Base-by-base conservation (phyloP, 129 eudicot genomes). In the Artemisia annua region DNA sequence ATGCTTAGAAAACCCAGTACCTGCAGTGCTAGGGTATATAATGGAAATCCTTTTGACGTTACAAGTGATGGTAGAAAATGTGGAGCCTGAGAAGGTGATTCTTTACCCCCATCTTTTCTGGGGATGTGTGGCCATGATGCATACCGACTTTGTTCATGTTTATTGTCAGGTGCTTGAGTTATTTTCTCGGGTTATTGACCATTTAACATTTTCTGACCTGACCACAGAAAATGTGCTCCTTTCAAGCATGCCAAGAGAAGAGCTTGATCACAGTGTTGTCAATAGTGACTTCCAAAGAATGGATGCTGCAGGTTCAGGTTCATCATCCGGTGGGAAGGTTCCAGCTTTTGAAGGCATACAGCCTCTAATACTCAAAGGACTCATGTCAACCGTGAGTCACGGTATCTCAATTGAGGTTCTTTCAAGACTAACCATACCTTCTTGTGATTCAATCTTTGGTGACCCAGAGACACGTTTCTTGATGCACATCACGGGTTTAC, bases 81-180 rank as follows among this genome's bases (percentile, higher is more conserved):
- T 92, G 86, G 98, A 89, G 72, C 98, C 98, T 0, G 91, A 92
- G 60, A 92, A 92, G 28, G 98, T 92, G 62, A 92, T 92, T 53
- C 87, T 92, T 0, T 92, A 92, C 65, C 98, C 98, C 54, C 98
- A 92, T 78, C 94, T 92, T 55, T 92, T 92, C 79, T 92, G 98
- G 98, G 98, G 98, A 4, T 92, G 98, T 75, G 98, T 92, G 7
- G 98, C 96, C 54, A 83, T 92, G 98, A 92, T 92, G 98, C 98
- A 92, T 79, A 89, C 96, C 1, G 98, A 92, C 26, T 87, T 87
- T 60, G 88, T 92, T 66, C 96, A 89, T 32, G 98, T 92, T 13
- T 92, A 89, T 81, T 87, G 98, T 71, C 98, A 92, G 84, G 96
- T 89, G 26, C 95, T 92, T 1, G 96, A 89, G 84, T 91, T 92